phyloP scores from a whole-genome alignment of 805 yeast genomes.

The Peterozyma xylosa region DNA sequence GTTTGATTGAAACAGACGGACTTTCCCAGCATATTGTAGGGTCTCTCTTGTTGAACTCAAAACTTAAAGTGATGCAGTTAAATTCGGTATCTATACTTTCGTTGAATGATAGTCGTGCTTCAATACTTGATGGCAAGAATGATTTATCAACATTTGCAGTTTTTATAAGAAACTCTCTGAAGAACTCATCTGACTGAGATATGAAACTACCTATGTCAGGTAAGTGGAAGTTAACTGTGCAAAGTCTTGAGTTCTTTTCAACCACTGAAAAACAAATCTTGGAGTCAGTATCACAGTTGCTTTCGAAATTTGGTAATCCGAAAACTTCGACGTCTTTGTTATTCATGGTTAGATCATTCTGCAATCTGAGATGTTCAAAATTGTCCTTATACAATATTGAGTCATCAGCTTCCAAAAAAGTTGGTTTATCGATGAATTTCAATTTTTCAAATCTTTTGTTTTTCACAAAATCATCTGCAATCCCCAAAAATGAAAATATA shows the following conservation, averaged over 20 bases:
- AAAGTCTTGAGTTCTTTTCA: constrained; percentile 27
- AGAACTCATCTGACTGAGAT: constrained; percentile 19
- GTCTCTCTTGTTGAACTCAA: constrained; percentile 14
- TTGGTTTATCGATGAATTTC: no score
- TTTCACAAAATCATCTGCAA: not conserved
- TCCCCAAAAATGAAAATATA: not conserved
- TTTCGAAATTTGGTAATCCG: constrained; percentile 3
- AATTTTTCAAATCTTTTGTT: no score
- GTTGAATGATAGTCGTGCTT: constrained; percentile 7
- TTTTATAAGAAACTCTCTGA: constrained; percentile 3
- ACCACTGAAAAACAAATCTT: constrained; percentile 23
- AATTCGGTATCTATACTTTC: not conserved
- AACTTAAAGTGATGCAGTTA: constrained; percentile 14
- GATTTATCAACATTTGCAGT: constrained; percentile 10
- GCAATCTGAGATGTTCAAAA: constrained; percentile 8
- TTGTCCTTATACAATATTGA: constrained; percentile 7
- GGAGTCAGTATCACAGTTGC: constrained; percentile 15
- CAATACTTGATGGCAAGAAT: constrained; percentile 14
- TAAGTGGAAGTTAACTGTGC: constrained; percentile 29
- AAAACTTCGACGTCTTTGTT: constrained; percentile 2
- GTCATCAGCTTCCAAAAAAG: no score
- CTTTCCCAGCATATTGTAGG: constrained; percentile 7
- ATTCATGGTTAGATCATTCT: not conserved
- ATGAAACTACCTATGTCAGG: constrained; percentile 32
- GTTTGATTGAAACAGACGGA: constrained; percentile 5